Evolutionary conservation across 169 alveolate genomes (phyloP).

Genomic region (Cytauxzoon felis): DNA sequence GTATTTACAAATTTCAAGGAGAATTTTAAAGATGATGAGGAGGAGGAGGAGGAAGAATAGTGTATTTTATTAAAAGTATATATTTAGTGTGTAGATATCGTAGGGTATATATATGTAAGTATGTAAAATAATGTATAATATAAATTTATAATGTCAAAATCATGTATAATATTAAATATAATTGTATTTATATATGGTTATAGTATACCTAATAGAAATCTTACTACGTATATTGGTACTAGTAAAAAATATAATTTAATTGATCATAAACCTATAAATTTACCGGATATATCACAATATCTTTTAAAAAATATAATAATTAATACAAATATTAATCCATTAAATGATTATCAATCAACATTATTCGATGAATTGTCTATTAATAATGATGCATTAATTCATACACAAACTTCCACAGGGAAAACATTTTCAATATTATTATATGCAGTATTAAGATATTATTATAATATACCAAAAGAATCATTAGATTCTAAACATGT

Average conservation of each 20-base stretch:
- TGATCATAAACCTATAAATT: not conserved
- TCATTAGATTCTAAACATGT: not conserved
- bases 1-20: slow-evolving; percentile 30
- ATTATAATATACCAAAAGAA: slow-evolving; percentile 17
- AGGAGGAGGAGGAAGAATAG: not conserved
- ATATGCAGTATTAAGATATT: slow-evolving; percentile 42
- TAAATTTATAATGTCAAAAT: not conserved
- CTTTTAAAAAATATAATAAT: not conserved
- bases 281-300: not conserved
- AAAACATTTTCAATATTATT: slow-evolving; percentile 54
- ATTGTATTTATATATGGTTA: too few relatives aligned
- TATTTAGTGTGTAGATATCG: too few relatives aligned
- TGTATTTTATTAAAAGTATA: not conserved
- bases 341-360: slow-evolving; percentile 27
- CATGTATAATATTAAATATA: not conserved
- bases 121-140: too few relatives aligned
- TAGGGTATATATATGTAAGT: too few relatives aligned
- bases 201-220: too few relatives aligned
- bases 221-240: too few relatives aligned
- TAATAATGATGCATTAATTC: slow-evolving; percentile 52
- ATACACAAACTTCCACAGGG: slow-evolving; percentile 57
- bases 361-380: slow-evolving; percentile 40
- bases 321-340: not conserved
- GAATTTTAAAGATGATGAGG: slow-evolving; percentile 9
- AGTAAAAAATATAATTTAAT: not conserved